Conservation (phyloP, 495 filamentous ascomycete genomes). For the Neurospora cerealis region DNA sequence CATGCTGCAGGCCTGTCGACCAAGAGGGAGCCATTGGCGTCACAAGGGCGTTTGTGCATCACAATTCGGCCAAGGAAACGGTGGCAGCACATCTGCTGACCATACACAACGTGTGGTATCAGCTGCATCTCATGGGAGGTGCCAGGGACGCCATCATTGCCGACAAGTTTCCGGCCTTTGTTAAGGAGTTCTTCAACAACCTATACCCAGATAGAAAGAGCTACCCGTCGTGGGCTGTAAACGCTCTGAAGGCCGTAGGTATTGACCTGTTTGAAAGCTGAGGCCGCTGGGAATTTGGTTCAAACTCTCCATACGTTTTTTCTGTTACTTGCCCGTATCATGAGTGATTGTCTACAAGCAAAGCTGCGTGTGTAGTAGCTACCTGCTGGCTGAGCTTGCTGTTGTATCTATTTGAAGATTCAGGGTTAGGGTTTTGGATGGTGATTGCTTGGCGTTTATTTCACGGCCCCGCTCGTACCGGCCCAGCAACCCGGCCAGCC, state of each 20-base stretch:
- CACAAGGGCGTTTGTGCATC: constrained; percentile 82
- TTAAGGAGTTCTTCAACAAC: constrained; percentile 64
- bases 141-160: constrained; percentile 72
- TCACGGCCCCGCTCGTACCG: neutral
- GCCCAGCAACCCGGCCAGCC: neutral
- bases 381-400: neutral
- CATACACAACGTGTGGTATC: constrained; percentile 89
- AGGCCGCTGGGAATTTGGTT: neutral
- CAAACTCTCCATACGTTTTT: neutral
- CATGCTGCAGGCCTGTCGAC: constrained; percentile 55
- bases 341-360: neutral
- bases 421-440: neutral
- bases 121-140: constrained; percentile 69
- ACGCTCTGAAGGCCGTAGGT: constrained; percentile 72
- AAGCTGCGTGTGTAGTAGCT: neutral
- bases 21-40: constrained; percentile 68
- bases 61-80: constrained; percentile 88
- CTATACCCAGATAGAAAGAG: constrained; percentile 57
- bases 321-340: neutral
- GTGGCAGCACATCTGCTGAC: constrained; percentile 90
- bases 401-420: neutral
- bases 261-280: constrained; percentile 53
- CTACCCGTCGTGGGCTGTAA: constrained; percentile 76
- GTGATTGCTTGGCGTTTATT: neutral
- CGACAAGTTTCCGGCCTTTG: constrained; percentile 69